These are phyloP conservation scores for Grosmannia penicillata DNA, from an alignment of 2,329 filamentous ascomycete species.

Conservation along the genomic window DNA sequence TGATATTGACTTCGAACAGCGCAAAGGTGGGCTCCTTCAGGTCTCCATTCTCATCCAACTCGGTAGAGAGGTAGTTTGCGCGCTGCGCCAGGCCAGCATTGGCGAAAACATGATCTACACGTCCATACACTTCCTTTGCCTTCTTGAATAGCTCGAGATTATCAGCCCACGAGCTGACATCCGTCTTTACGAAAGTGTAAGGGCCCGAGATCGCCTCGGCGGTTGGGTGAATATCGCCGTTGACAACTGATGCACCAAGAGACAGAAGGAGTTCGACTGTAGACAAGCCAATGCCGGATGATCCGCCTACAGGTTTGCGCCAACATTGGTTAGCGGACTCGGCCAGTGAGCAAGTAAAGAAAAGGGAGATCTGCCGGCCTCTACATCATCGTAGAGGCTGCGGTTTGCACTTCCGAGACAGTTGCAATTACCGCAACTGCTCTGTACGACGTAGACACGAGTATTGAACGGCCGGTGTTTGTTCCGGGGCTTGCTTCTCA, in stretches of 20 bases:
- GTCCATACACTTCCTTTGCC: not conserved
- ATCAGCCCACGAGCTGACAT: not conserved
- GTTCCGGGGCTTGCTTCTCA: no score
- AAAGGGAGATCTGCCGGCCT: no score
- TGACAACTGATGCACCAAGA: not conserved
- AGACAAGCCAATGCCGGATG: not conserved
- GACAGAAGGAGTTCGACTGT: slow-evolving; percentile 1
- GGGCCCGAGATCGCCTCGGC: not conserved
- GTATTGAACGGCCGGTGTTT: no score
- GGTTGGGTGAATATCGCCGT: not conserved
- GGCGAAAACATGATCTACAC: slow-evolving; percentile 1
- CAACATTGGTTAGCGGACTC: no score
- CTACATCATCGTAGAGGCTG: no score
- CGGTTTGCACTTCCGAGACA: no score
- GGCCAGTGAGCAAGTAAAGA: no score
- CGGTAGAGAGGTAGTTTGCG: not conserved
- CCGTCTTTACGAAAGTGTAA: not conserved
- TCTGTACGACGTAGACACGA: no score
- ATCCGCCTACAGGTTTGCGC: not conserved
- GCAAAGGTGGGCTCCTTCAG: not conserved
- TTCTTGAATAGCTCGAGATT: not conserved
- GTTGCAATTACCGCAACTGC: no score
- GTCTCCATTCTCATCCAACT: not conserved
- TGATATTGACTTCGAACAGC: slow-evolving; percentile 1
- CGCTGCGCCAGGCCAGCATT: not conserved